These are phyloP conservation scores for Microdochium bolleyi DNA, from an alignment of 2,329 filamentous ascomycete genomes.

Conservation along the genomic window DNA sequence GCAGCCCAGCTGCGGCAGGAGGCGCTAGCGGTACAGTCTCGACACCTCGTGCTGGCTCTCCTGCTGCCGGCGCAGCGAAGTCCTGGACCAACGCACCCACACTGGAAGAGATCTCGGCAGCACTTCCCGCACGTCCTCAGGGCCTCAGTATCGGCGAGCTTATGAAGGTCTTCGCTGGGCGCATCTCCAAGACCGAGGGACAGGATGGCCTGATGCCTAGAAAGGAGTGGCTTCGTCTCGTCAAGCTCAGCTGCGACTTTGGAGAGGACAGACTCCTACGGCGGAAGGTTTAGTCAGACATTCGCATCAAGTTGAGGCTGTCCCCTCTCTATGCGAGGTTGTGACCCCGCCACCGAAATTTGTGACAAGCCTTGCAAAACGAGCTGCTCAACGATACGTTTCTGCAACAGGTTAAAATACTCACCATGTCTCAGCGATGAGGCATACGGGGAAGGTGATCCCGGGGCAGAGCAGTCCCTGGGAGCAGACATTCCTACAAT, in stretches of 20 bases:
- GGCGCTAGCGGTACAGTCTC: slow-evolving; percentile 12
- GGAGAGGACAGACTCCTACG: slow-evolving; percentile 45
- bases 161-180: slow-evolving; percentile 43
- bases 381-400: neutral
- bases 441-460: no score
- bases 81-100: slow-evolving; percentile 27
- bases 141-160: slow-evolving; percentile 48
- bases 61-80: slow-evolving; percentile 13
- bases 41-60: slow-evolving; percentile 21
- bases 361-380: no score
- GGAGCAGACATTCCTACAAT: no score
- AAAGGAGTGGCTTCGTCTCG: slow-evolving; percentile 49
- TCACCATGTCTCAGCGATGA: no score
- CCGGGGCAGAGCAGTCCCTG: no score
- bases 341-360: neutral
- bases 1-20: slow-evolving; percentile 47
- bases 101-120: slow-evolving; percentile 44
- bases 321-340: neutral
- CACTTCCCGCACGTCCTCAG: slow-evolving; percentile 36
- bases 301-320: neutral
- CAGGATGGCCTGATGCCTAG: slow-evolving; percentile 37
- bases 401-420: no score
- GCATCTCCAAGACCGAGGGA: slow-evolving; percentile 35
- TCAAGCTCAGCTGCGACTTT: slow-evolving; percentile 47
- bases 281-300: slow-evolving; percentile 24